Conservation (phyloP, 257 asterid genomes). For the Solanum pimpinellifolium region DNA sequence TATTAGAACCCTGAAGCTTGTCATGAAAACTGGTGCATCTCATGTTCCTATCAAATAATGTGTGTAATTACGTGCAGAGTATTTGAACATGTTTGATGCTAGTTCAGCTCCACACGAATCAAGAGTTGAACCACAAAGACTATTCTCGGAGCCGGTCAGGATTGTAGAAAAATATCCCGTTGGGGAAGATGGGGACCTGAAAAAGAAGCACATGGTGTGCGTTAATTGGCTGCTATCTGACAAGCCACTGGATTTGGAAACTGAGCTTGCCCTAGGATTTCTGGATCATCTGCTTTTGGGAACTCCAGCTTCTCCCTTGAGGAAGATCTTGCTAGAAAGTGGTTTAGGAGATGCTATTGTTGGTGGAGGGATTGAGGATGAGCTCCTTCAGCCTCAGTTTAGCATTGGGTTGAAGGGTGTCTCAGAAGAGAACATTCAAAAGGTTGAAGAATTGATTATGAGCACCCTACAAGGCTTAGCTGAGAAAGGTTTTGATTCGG, state of each 20-base stretch:
- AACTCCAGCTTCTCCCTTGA: conserved; percentile 97
- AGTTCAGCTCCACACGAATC: conserved; percentile 84
- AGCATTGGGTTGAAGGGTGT: conserved; percentile 96
- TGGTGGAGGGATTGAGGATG: conserved; percentile 97
- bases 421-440: conserved; percentile 60
- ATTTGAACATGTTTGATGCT: conserved; percentile 78
- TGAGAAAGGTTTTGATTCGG: conserved; percentile 80
- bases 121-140: conserved; percentile 56
- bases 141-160: conserved; percentile 70
- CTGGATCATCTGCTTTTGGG: conserved; percentile 88
- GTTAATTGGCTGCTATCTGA: conserved; percentile 93
- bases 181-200: conserved; percentile 72
- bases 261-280: conserved; percentile 85
- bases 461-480: conserved; percentile 53
- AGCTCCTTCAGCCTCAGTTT: conserved; percentile 97
- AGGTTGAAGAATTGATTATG: conserved; percentile 66
- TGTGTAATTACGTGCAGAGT: conserved; percentile 42
- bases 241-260: conserved; percentile 82
- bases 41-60: not conserved
- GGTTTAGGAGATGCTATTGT: conserved; percentile 92
- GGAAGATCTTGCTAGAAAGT: conserved; percentile 91
- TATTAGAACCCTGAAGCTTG: not conserved
- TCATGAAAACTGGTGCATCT: not conserved
- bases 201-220: conserved; percentile 96
- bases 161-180: conserved; percentile 88